A percentile compares a stretch with the other conserved stretches of the same genome.
phyloP scores from a whole-genome alignment of 1,284 basidiomycete genomes.

The Kalmanozyma brasiliensis region DNA sequence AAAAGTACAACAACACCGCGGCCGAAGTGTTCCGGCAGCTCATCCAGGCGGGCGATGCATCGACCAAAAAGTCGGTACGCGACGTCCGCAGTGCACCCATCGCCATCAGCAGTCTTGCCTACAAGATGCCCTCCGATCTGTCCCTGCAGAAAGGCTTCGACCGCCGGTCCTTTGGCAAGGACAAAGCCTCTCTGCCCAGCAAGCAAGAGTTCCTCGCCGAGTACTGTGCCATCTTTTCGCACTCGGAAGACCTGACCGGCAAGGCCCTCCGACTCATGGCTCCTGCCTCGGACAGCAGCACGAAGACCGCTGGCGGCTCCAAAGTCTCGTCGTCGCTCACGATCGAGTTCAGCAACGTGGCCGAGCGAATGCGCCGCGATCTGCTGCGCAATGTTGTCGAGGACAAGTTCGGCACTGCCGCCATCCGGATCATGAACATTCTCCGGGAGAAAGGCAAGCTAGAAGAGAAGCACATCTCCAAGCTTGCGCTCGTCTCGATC shows the following conservation, averaged over 20 bases:
- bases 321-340: conserved; percentile 70
- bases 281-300: conserved; percentile 53
- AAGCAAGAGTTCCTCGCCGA: conserved; percentile 68
- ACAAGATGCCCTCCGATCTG: conserved; percentile 67
- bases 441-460: conserved; percentile 90
- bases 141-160: conserved; percentile 72
- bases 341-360: conserved; percentile 83
- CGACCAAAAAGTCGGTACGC: conserved; percentile 70
- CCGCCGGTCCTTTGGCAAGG: conserved; percentile 45
- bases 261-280: conserved; percentile 71
- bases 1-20: conserved; percentile 59
- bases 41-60: conserved; percentile 67
- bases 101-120: conserved; percentile 57
- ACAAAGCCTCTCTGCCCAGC: conserved; percentile 38
- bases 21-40: conserved; percentile 64
- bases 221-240: conserved; percentile 79
- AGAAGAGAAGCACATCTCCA: conserved; percentile 94
- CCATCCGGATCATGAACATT: conserved; percentile 83
- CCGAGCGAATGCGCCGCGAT: conserved; percentile 76
- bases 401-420: conserved; percentile 85
- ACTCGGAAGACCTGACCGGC: conserved; percentile 81
- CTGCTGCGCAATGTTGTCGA: conserved; percentile 83
- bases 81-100: conserved; percentile 50
- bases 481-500: conserved; percentile 88
- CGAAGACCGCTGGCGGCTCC: conserved; percentile 49